phyloP scores from a whole-genome alignment of 176 grass and related monocot species.

The Phoenix roebelenii region DNA sequence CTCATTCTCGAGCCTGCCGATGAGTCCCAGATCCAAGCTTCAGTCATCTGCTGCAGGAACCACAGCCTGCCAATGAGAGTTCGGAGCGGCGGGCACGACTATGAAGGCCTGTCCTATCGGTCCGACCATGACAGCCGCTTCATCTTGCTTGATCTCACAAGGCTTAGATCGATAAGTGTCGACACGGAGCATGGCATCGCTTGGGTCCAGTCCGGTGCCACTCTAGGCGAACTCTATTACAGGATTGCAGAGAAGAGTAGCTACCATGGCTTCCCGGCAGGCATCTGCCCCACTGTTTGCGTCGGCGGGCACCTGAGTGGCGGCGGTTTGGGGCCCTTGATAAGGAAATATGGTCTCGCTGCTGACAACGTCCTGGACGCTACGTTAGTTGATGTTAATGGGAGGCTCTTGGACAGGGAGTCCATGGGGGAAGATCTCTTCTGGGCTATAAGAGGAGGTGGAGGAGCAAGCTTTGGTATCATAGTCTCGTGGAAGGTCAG shows the following conservation, averaged over 20 bases:
- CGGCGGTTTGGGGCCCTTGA: conserved; percentile 42
- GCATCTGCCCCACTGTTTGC: conserved; percentile 52
- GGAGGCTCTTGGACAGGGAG: conserved; percentile 23
- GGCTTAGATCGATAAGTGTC: conserved; percentile 23
- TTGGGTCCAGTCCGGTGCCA: conserved; percentile 25
- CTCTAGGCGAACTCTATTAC: conserved; percentile 25
- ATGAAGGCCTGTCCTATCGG: conserved; percentile 60
- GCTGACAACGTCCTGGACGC: conserved; percentile 51
- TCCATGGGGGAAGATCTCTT: conserved; percentile 56
- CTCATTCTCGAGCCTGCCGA: conserved; percentile 36
- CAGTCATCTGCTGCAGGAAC: conserved; percentile 31
- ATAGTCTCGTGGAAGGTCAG: conserved; percentile 59
- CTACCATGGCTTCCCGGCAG: conserved; percentile 36
- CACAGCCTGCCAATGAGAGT: conserved; percentile 27
- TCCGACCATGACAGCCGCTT: conserved; percentile 25
- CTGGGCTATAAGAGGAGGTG: conserved; percentile 65
- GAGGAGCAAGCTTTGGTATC: conserved; percentile 59
- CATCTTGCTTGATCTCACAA: conserved; percentile 41
- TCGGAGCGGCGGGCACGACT: conserved; percentile 62
- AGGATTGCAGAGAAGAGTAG: conserved; percentile 21
- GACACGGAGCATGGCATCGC: conserved; percentile 20
- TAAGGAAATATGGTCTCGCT: conserved; percentile 45
- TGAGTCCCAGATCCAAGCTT: conserved; percentile 22
- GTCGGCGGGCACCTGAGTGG: conserved; percentile 55
- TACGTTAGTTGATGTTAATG: conserved; percentile 43